These are phyloP conservation scores for Cladosporium sp. DNA, from an alignment of 2,329 filamentous ascomycete genomes.

Conservation along the genomic window DNA sequence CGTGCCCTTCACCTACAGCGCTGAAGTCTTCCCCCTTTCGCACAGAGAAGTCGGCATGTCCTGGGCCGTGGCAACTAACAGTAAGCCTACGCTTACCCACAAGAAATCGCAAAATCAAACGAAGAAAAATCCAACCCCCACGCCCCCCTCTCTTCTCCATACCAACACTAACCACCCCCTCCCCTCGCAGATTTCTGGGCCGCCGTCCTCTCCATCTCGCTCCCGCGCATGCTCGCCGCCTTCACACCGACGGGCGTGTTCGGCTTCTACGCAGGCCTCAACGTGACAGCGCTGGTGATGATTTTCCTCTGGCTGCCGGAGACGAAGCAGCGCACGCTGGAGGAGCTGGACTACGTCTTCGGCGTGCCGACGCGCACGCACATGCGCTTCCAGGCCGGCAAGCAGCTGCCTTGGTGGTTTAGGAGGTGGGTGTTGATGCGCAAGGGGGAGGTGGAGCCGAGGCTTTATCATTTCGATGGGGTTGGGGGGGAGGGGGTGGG, in stretches of 20 bases:
- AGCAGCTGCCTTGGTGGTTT: slow-evolving; percentile 42
- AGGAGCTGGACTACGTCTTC: slow-evolving; percentile 47
- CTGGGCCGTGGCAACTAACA: slow-evolving; percentile 62
- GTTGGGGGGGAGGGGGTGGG: not conserved
- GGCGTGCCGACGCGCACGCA: slow-evolving; percentile 43
- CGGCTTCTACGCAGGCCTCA: slow-evolving; percentile 57
- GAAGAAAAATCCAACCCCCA: no score
- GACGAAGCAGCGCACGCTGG: slow-evolving; percentile 43
- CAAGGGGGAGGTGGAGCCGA: slow-evolving; percentile 14
- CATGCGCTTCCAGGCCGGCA: slow-evolving; percentile 22
- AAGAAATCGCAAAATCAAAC: no score
- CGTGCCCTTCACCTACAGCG: slow-evolving; percentile 64
- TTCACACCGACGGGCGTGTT: slow-evolving; percentile 54
- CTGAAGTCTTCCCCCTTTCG: slow-evolving; percentile 66
- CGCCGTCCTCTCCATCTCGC: slow-evolving; percentile 47
- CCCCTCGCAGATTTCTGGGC: slow-evolving; percentile 40
- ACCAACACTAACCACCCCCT: not conserved
- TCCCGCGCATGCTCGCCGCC: slow-evolving; percentile 43
- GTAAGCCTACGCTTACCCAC: not conserved
- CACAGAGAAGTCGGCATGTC: slow-evolving; percentile 70
- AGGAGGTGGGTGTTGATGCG: slow-evolving; percentile 24
- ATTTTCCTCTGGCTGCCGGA: slow-evolving; percentile 53
- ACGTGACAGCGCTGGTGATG: slow-evolving; percentile 57
- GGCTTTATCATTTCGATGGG: slow-evolving; percentile 36
- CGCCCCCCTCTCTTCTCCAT: no score